Evolutionary conservation across 1,284 basidiomycete species (phyloP).

Genomic region (Rhizoctonia solani): DNA sequence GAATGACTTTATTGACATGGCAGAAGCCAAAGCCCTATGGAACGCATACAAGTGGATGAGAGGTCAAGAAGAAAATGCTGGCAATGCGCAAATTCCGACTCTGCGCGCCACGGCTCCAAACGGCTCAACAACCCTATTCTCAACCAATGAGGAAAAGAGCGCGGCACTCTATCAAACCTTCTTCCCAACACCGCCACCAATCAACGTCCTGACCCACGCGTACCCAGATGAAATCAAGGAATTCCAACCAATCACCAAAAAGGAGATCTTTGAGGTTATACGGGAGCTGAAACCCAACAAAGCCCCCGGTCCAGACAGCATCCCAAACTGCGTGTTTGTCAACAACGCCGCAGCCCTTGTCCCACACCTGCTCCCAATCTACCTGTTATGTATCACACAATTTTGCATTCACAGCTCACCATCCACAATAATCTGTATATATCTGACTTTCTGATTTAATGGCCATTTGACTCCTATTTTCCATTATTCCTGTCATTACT

Average conservation of each 20-base stretch:
- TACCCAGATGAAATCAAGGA: neutral
- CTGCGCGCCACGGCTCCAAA: neutral
- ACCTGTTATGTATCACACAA: no score
- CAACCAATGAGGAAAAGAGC: slow-evolving; percentile 30
- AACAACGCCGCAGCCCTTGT: slow-evolving; percentile 42
- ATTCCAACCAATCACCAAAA: slow-evolving; percentile 6
- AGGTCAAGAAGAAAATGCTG: neutral
- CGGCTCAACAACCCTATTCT: neutral
- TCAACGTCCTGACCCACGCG: neutral
- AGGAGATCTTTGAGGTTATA: slow-evolving; percentile 15
- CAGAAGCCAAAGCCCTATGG: slow-evolving; percentile 32
- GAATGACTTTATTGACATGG: slow-evolving; percentile 33
- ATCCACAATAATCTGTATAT: no score
- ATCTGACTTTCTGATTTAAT: no score
- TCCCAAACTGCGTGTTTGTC: slow-evolving; percentile 48
- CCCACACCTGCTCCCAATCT: slow-evolving; percentile 40
- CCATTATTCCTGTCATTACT: no score
- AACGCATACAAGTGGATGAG: slow-evolving; percentile 22
- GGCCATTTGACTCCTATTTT: no score
- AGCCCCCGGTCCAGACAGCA: slow-evolving; percentile 46
- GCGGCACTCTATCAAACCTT: slow-evolving; percentile 23
- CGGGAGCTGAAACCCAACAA: slow-evolving; percentile 42
- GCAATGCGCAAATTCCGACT: slow-evolving; percentile 17
- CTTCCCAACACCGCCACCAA: slow-evolving; percentile 34
- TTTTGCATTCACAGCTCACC: no score